A percentile compares a stretch with the other conserved stretches of the same genome.
phyloP scores from a whole-genome alignment of 257 asterid genomes.

The Ilex asprella region DNA sequence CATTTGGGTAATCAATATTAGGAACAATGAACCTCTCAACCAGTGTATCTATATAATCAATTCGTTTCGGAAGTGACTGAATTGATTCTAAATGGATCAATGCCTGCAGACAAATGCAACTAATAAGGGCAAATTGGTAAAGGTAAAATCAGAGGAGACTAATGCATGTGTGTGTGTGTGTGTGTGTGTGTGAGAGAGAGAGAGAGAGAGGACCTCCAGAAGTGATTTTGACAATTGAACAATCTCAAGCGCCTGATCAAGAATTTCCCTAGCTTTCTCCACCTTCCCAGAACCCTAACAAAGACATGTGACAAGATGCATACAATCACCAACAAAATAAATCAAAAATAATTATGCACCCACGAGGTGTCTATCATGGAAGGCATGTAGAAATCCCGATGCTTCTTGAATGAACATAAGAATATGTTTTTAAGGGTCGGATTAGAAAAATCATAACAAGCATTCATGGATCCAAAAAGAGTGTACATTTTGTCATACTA shows the following conservation, averaged over 20 bases:
- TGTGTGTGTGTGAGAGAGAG: conserved; percentile 6
- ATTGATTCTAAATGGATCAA: conserved; percentile 90
- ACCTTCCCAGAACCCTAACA: conserved; percentile 56
- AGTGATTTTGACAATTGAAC: conserved; percentile 78
- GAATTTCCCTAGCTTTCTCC: conserved; percentile 45
- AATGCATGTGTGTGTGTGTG: background rate
- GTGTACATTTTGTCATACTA: no score
- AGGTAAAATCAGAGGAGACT: background rate
- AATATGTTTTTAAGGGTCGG: background rate
- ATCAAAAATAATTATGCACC: background rate
- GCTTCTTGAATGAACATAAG: conserved; percentile 2
- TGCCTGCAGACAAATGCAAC: conserved; percentile 48
- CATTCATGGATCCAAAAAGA: background rate
- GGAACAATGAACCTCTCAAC: conserved; percentile 68
- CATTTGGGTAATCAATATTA: conserved; percentile 40
- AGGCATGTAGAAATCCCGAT: conserved; percentile 1
- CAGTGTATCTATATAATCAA: conserved; percentile 70
- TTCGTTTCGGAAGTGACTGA: conserved; percentile 77
- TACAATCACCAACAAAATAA: background rate
- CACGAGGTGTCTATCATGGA: conserved; percentile 1
- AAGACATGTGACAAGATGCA: conserved; percentile 1
- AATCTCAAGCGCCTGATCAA: conserved; percentile 64
- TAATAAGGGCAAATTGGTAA: conserved; percentile 5
- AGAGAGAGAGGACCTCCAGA: conserved; percentile 56
- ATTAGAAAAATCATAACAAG: background rate